Evolutionary conservation across 352 stramenopile genomes (phyloP).

Genomic region (Phytopythium aichiense): DNA sequence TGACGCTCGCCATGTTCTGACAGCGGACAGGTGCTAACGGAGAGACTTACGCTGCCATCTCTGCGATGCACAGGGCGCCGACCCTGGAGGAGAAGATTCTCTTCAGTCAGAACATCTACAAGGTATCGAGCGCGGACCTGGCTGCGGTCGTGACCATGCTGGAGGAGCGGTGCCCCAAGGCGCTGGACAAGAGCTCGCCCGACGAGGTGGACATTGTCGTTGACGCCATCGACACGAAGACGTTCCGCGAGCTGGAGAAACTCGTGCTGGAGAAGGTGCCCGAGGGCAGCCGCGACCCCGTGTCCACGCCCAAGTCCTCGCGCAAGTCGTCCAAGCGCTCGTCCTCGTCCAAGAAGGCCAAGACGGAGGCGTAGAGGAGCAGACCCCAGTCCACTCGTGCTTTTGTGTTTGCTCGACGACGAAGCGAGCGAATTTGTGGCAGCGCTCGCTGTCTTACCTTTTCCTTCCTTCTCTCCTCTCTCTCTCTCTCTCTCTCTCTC

Average conservation of each 20-base stretch:
- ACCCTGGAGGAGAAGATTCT: slow-evolving; percentile 78
- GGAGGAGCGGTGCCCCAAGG: slow-evolving; percentile 81
- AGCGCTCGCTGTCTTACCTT: neutral
- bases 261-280: slow-evolving; percentile 75
- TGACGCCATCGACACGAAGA: slow-evolving; percentile 85
- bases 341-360: slow-evolving; percentile 63
- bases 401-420: neutral
- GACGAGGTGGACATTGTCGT: slow-evolving; percentile 89
- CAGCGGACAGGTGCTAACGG: no score
- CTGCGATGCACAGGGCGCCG: slow-evolving; percentile 45
- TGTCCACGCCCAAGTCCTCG: slow-evolving; percentile 59
- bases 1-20: neutral
- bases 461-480: no score
- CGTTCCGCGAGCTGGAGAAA: slow-evolving; percentile 82
- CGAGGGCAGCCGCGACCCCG: slow-evolving; percentile 54
- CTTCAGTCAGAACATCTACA: slow-evolving; percentile 90
- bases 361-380: slow-evolving; percentile 32
- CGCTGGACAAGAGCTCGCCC: slow-evolving; percentile 80
- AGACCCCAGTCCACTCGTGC: no score
- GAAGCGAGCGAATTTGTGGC: no score
- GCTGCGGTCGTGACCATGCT: slow-evolving; percentile 74
- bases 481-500: no score
- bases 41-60: slow-evolving; percentile 1
- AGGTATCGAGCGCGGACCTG: slow-evolving; percentile 71
- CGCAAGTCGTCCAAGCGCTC: slow-evolving; percentile 41